These are phyloP conservation scores for Penicillium macrosclerotiorum DNA, from an alignment of 495 filamentous ascomycete genomes.

Conservation along the genomic window DNA sequence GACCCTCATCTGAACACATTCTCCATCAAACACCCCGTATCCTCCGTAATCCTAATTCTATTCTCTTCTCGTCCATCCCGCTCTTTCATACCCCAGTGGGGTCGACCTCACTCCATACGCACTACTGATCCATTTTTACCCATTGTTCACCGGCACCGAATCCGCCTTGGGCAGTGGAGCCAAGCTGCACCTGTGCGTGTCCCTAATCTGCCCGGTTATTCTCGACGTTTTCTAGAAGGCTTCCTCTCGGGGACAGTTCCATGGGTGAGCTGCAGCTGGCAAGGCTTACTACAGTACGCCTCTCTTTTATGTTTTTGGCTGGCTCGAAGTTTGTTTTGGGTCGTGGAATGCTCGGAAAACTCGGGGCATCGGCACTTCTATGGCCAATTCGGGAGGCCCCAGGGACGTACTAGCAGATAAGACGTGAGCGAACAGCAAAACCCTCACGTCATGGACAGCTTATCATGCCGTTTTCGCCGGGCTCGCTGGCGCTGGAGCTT, in stretches of 20 bases:
- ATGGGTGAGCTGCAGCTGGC: constrained; percentile 13
- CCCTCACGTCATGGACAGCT: constrained; percentile 26
- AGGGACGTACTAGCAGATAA: constrained; percentile 19
- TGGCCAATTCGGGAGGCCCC: not conserved
- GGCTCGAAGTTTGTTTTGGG: not conserved
- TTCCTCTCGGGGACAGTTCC: constrained; percentile 9
- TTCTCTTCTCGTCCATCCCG: too few species aligned
- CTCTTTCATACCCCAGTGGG: constrained; percentile 5
- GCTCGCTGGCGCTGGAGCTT: not conserved
- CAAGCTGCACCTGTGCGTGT: constrained; percentile 14
- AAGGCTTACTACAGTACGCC: not conserved
- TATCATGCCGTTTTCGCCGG: constrained; percentile 26
- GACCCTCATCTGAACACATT: too few species aligned
- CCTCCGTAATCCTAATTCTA: too few species aligned
- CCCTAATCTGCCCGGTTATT: constrained; percentile 15
- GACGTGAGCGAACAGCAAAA: too few species aligned
- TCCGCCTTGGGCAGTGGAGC: constrained; percentile 12
- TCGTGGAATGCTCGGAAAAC: not conserved
- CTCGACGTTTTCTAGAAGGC: constrained; percentile 25
- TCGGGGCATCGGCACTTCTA: constrained; percentile 8
- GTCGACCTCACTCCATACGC: not conserved
- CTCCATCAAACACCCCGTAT: too few species aligned
- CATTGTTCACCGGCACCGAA: constrained; percentile 14
- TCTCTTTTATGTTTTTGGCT: not conserved
- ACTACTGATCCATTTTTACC: too few species aligned